phyloP scores from a whole-genome alignment of 148 eudicot species.

The Limonium bicolor region DNA sequence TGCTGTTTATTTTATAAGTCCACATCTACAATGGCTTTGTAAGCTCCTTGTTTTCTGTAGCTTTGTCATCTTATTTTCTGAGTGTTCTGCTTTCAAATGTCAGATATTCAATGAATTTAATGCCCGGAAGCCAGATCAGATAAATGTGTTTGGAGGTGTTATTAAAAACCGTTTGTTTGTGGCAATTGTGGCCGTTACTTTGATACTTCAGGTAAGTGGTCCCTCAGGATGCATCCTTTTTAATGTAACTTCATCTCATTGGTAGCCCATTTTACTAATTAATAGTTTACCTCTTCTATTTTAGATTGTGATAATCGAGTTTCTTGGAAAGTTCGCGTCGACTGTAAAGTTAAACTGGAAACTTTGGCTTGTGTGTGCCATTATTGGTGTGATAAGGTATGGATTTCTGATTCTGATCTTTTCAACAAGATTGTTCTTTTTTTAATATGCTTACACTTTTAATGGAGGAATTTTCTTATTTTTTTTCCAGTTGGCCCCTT shows the following conservation, averaged over 20 bases:
- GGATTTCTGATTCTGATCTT: not conserved
- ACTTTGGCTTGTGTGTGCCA: constrained; percentile 67
- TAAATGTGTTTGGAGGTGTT: constrained; percentile 76
- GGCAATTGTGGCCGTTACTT: constrained; percentile 51
- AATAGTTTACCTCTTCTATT: not conserved
- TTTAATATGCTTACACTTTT: not conserved
- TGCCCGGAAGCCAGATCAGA: constrained; percentile 88
- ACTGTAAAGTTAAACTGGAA: constrained; percentile 78
- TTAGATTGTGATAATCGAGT: constrained; percentile 63
- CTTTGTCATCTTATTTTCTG: not conserved
- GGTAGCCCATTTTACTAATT: not conserved
- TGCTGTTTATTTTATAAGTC: not conserved
- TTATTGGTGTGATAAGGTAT: constrained; percentile 58
- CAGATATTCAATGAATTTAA: constrained; percentile 88
- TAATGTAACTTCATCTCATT: not conserved
- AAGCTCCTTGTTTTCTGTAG: not conserved
- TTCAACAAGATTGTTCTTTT: not conserved
- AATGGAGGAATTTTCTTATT: not conserved
- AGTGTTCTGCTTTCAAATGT: constrained; percentile 1
- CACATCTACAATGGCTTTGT: not conserved
- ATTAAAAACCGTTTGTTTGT: constrained; percentile 52
- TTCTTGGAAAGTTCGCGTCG: constrained; percentile 66
- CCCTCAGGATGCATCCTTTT: not conserved
- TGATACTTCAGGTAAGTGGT: constrained; percentile 49
- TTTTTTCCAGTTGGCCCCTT: constrained; percentile 66